phyloP scores from a whole-genome alignment of 306 rosid species.

The Psophocarpus tetragonolobus region DNA sequence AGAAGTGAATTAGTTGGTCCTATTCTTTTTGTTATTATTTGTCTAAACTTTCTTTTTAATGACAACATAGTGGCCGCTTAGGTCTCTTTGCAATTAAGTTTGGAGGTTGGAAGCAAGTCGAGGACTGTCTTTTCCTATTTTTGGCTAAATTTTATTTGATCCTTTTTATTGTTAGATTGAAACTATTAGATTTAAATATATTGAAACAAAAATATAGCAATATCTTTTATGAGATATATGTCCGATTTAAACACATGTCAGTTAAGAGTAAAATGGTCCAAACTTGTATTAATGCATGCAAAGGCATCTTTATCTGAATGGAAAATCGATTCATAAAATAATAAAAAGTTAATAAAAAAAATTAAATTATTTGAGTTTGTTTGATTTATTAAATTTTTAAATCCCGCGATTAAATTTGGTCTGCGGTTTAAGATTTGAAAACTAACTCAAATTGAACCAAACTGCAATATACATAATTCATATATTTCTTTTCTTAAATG shows the following conservation, averaged over 20 bases:
- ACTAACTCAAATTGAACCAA: no score
- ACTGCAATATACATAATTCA: no score
- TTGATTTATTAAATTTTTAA: no score
- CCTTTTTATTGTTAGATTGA: not conserved
- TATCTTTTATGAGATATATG: not conserved
- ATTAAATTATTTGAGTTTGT: no score
- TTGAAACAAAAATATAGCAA: not conserved
- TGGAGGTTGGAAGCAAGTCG: constrained; percentile 1
- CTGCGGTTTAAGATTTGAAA: no score
- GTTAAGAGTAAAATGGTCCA: not conserved
- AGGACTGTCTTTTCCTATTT: not conserved
- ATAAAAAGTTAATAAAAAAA: no score
- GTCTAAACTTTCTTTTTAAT: not conserved
- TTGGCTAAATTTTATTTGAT: not conserved
- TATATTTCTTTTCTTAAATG: no score
- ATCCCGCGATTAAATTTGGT: no score
- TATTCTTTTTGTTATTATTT: constrained; percentile 4
- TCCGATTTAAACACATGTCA: not conserved
- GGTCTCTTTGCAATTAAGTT: not conserved
- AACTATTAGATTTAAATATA: not conserved
- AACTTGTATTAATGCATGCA: not conserved
- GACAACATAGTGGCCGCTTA: constrained; percentile 11
- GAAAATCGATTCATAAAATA: no score
- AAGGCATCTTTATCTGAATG: not conserved
- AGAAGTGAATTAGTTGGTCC: constrained; percentile 31